Conservation (phyloP, 192 early-diverging fungal genomes). For the Coemansia sp. region DNA sequence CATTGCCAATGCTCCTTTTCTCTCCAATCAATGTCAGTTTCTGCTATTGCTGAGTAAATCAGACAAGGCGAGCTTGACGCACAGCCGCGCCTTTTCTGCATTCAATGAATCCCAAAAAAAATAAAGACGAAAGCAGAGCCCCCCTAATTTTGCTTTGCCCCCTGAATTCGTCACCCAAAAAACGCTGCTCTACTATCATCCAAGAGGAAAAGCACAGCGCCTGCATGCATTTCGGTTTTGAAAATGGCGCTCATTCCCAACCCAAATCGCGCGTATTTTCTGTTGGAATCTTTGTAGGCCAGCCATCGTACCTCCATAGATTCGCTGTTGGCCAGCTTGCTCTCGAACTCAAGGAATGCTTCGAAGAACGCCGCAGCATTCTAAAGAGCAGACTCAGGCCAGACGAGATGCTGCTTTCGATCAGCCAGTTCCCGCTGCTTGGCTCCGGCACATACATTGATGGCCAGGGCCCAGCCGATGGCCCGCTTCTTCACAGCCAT, state of each 20-base stretch:
- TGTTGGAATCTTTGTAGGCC: constrained; percentile 30
- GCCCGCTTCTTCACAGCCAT: constrained; percentile 73
- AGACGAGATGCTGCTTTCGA: constrained; percentile 77
- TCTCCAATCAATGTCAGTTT: not conserved
- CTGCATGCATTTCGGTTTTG: not conserved
- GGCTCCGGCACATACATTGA: constrained; percentile 72
- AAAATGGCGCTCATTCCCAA: not conserved
- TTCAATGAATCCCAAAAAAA: not conserved
- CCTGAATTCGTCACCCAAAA: not conserved
- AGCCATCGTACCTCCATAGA: constrained; percentile 31
- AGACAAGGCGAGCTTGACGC: not conserved
- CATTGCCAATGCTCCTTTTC: not conserved
- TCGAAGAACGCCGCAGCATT: constrained; percentile 62
- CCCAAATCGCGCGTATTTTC: not conserved
- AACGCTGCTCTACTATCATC: not conserved
- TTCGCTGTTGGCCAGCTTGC: constrained; percentile 46
- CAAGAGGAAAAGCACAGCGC: not conserved
- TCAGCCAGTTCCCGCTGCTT: constrained; percentile 89
- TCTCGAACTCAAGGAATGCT: constrained; percentile 24
- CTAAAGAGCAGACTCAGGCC: constrained; percentile 63
- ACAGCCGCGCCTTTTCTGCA: constrained; percentile 3
- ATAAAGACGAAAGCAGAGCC: not conserved
- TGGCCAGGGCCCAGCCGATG: constrained; percentile 62
- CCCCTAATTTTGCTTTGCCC: not conserved
- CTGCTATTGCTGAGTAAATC: not conserved